Percentiles rank a stretch among this genome's conserved stretches.
phyloP scores from a whole-genome alignment of 2,329 filamentous ascomycete genomes.

The Cladosporium oxysporum region DNA sequence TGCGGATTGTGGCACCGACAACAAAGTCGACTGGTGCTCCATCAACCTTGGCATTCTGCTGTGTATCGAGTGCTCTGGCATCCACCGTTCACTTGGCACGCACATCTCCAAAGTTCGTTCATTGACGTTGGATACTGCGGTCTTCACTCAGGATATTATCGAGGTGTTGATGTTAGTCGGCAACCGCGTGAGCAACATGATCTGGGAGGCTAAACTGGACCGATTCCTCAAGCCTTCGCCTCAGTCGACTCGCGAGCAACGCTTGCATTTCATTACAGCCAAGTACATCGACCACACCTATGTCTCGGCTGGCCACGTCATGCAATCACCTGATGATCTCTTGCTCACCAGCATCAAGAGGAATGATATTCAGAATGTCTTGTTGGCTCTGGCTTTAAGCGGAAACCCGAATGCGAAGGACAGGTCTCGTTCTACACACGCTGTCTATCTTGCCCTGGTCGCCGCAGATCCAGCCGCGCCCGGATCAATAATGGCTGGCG shows the following conservation, averaged over 20 bases:
- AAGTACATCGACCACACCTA: slow-evolving; percentile 88
- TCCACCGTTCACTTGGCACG: slow-evolving; percentile 92
- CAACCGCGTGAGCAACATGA: slow-evolving; percentile 92
- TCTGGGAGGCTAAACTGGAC: slow-evolving; percentile 90
- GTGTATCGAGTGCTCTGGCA: slow-evolving; percentile 97
- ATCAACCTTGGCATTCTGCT: slow-evolving; percentile 96
- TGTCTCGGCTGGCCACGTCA: slow-evolving; percentile 69
- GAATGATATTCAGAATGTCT: slow-evolving; percentile 90
- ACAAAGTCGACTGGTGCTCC: slow-evolving; percentile 97
- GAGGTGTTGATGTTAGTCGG: slow-evolving; percentile 89
- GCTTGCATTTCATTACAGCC: slow-evolving; percentile 89
- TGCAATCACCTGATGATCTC: slow-evolving; percentile 81
- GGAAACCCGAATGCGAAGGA: slow-evolving; percentile 87
- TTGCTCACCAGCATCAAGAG: slow-evolving; percentile 91
- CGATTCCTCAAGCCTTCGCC: slow-evolving; percentile 70
- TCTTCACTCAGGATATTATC: slow-evolving; percentile 95
- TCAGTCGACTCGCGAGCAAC: slow-evolving; percentile 81
- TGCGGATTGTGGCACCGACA: slow-evolving; percentile 87
- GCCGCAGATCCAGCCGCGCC: slow-evolving; percentile 89
- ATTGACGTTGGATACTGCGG: slow-evolving; percentile 90
- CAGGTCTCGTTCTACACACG: slow-evolving; percentile 82
- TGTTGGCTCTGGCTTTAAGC: slow-evolving; percentile 82
- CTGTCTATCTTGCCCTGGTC: slow-evolving; percentile 86
- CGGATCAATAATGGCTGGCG: slow-evolving; percentile 52
- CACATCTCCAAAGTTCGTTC: slow-evolving; percentile 98